Evolutionary conservation across 805 yeast genomes (phyloP).

Genomic region (Kodamaea laetipori): DNA sequence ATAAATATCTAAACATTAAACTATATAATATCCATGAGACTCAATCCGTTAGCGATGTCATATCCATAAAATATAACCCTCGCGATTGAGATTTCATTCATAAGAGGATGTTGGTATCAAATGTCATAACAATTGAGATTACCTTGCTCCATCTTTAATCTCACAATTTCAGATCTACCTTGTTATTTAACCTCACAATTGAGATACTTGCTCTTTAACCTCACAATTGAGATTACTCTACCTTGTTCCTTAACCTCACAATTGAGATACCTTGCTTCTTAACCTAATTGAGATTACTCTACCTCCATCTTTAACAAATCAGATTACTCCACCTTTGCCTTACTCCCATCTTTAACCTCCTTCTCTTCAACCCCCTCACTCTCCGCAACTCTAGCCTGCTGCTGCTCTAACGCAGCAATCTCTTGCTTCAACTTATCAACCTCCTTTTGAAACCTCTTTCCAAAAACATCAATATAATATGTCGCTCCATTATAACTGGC

Average conservation of each 20-base stretch:
- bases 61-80: constrained; percentile 2
- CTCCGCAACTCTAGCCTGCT: not conserved
- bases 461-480: constrained; percentile 88
- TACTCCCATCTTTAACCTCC: not conserved
- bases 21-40: not conserved
- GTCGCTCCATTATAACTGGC: constrained; percentile 95
- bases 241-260: too few species aligned
- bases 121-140: not conserved
- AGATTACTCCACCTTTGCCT: too few species aligned
- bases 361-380: not conserved
- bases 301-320: too few species aligned
- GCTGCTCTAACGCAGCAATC: constrained; percentile 58
- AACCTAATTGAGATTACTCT: too few species aligned
- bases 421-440: constrained; percentile 70
- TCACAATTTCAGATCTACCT: too few species aligned
- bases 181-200: too few species aligned
- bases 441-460: constrained; percentile 85
- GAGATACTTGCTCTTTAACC: too few species aligned
- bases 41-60: constrained; percentile 1
- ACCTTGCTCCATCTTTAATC: not conserved
- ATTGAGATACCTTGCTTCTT: too few species aligned
- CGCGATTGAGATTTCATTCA: not conserved
- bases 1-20: constrained; percentile 1
- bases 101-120: not conserved
- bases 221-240: too few species aligned